Evolutionary conservation across 2,329 filamentous ascomycete species (phyloP).

Genomic region (Apiospora aurea): DNA sequence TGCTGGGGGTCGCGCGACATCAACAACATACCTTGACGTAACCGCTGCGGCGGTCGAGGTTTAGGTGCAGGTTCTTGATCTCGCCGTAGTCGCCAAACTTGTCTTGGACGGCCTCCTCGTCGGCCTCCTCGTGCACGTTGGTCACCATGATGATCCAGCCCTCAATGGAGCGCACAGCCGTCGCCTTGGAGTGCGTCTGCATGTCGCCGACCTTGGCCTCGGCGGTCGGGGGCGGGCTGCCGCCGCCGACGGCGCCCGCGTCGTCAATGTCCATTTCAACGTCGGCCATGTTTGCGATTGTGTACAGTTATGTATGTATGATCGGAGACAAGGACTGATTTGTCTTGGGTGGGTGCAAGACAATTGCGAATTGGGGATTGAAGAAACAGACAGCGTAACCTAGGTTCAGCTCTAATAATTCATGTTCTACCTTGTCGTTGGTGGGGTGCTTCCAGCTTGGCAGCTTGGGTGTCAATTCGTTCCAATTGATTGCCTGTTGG

Average conservation of each 20-base stretch:
- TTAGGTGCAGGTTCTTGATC: conserved; percentile 86
- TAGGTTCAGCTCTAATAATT: background rate
- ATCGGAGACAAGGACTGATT: background rate
- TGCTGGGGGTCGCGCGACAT: background rate
- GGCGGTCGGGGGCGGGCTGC: conserved; percentile 41
- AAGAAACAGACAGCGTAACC: background rate
- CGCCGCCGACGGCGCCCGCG: conserved; percentile 42
- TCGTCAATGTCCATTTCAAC: conserved; percentile 67
- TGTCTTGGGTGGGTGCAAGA: background rate
- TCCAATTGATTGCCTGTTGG: conserved; percentile 5
- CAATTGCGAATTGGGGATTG: background rate
- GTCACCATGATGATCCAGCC: conserved; percentile 89
- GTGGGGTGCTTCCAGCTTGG: conserved; percentile 7
- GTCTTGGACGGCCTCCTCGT: conserved; percentile 83
- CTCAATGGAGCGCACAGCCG: conserved; percentile 85
- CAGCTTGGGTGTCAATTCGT: conserved; percentile 4
- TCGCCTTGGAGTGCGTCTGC: conserved; percentile 76
- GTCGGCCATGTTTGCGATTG: conserved; percentile 53
- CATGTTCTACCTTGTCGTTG: background rate
- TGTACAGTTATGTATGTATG: background rate
- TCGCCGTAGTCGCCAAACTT: conserved; percentile 85
- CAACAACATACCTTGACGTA: conserved; percentile 73
- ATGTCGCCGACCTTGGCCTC: conserved; percentile 67
- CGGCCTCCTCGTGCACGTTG: conserved; percentile 87
- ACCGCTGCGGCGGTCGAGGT: conserved; percentile 81